Conservation (phyloP, 2,329 filamentous ascomycete genomes). For the Shiraia bambusicola region DNA sequence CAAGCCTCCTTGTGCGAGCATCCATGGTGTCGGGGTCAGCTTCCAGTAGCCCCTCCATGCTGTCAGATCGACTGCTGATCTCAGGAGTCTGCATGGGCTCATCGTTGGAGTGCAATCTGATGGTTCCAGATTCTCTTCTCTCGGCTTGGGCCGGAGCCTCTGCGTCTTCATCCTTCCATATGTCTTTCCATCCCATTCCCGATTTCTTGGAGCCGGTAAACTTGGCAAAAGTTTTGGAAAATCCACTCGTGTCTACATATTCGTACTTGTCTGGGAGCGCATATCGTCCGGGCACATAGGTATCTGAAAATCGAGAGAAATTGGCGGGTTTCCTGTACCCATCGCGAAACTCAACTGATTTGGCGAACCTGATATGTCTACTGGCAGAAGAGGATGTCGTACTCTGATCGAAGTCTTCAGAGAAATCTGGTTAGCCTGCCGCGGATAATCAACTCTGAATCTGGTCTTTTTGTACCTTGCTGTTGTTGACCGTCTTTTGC, state of each 20-base stretch:
- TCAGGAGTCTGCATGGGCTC: background rate
- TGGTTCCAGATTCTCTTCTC: background rate
- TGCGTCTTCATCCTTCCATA: constrained; percentile 17
- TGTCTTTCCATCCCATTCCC: constrained; percentile 24
- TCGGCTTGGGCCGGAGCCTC: constrained; percentile 3
- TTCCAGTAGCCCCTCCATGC: background rate
- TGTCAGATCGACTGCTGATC: background rate
- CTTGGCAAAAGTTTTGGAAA: constrained; percentile 16
- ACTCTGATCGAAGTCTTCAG: too few species aligned
- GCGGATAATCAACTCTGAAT: constrained; percentile 9
- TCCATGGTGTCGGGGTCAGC: background rate
- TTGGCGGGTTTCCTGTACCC: constrained; percentile 17
- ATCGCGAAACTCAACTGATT: constrained; percentile 19
- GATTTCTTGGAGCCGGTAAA: constrained; percentile 30
- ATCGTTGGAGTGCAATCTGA: background rate
- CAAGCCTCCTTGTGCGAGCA: constrained; percentile 9
- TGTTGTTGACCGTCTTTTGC: constrained; percentile 1
- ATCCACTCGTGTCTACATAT: constrained; percentile 34
- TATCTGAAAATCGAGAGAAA: constrained; percentile 18
- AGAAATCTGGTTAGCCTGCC: too few species aligned
- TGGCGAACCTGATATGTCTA: constrained; percentile 24
- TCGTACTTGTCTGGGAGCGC: constrained; percentile 25
- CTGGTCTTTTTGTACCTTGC: constrained; percentile 8
- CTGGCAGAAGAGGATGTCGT: too few species aligned
- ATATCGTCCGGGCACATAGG: constrained; percentile 30